Conservation (phyloP, 2,329 filamentous ascomycete species). For the Rugonectria rugulosa region DNA sequence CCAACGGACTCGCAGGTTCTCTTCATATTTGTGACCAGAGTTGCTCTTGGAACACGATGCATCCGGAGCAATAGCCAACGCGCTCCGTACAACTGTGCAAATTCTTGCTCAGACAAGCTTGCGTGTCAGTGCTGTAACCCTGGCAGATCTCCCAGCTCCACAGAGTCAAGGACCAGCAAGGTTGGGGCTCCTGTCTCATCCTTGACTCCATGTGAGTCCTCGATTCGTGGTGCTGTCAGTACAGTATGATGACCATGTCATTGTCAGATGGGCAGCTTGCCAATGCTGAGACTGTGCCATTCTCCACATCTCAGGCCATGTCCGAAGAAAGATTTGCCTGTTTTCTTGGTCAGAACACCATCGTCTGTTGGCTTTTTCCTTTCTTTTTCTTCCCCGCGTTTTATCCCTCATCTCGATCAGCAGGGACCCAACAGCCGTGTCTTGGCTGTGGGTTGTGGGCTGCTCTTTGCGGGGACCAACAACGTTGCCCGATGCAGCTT, state of each 20-base stretch:
- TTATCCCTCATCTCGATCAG: constrained; percentile 1
- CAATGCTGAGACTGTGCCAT: not conserved
- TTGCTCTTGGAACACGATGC: too few relatives aligned
- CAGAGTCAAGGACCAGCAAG: not conserved
- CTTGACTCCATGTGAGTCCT: not conserved
- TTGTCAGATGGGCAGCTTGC: too few relatives aligned
- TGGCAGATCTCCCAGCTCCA: not conserved
- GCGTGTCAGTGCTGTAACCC: not conserved
- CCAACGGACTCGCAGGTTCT: not conserved
- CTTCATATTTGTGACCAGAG: not conserved
- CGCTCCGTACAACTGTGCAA: not conserved
- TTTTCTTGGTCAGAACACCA: not conserved
- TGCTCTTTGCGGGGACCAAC: constrained; percentile 8
- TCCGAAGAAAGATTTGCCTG: not conserved
- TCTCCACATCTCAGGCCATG: not conserved
- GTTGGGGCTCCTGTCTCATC: not conserved
- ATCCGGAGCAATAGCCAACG: too few relatives aligned
- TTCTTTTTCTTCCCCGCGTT: constrained; percentile 11
- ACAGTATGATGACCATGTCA: too few relatives aligned
- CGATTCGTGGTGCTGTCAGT: too few relatives aligned
- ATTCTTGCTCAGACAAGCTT: not conserved
- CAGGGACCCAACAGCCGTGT: constrained; percentile 3
- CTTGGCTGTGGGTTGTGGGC: constrained; percentile 9
- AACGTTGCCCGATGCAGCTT: too few relatives aligned
- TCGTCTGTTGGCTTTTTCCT: not conserved